A percentile compares a stretch with the other conserved stretches of the same genome.
phyloP scores from a whole-genome alignment of 176 grass and related monocot species.

The Poa annua region DNA sequence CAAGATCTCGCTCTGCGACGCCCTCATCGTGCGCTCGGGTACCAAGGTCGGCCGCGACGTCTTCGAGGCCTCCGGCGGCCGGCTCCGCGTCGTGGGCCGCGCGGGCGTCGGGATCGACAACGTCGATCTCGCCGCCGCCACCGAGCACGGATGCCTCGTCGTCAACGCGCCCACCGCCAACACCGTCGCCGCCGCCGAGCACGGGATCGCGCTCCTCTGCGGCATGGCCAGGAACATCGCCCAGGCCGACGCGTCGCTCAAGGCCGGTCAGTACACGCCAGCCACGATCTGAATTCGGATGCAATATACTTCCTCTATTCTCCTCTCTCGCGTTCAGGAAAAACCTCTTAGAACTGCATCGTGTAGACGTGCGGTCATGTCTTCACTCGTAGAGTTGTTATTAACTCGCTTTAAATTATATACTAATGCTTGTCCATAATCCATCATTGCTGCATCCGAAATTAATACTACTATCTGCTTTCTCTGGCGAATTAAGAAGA shows the following conservation, averaged over 20 bases:
- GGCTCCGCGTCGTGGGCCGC: slow-evolving; percentile 81
- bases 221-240: slow-evolving; percentile 81
- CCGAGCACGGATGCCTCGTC: slow-evolving; percentile 88
- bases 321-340: no score
- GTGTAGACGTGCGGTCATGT: slow-evolving; percentile 22
- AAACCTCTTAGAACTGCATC: not conserved
- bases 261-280: slow-evolving; percentile 53
- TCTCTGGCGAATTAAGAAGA: not conserved
- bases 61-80: slow-evolving; percentile 65
- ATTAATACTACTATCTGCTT: not conserved
- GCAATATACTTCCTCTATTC: not conserved
- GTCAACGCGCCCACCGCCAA: slow-evolving; percentile 92
- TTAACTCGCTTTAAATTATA: not conserved
- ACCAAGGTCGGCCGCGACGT: slow-evolving; percentile 82
- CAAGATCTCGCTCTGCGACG: slow-evolving; percentile 85
- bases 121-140: slow-evolving; percentile 87
- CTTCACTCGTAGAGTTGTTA: not conserved
- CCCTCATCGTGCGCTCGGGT: slow-evolving; percentile 77
- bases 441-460: not conserved
- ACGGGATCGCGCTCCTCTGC: slow-evolving; percentile 70
- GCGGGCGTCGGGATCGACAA: slow-evolving; percentile 89
- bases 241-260: slow-evolving; percentile 80
- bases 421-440: not conserved
- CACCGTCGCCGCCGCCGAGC: slow-evolving; percentile 83
- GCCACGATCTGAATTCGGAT: not conserved